Conservation (phyloP, 1,139 yeast species). For the Protomyces macrosporus region DNA sequence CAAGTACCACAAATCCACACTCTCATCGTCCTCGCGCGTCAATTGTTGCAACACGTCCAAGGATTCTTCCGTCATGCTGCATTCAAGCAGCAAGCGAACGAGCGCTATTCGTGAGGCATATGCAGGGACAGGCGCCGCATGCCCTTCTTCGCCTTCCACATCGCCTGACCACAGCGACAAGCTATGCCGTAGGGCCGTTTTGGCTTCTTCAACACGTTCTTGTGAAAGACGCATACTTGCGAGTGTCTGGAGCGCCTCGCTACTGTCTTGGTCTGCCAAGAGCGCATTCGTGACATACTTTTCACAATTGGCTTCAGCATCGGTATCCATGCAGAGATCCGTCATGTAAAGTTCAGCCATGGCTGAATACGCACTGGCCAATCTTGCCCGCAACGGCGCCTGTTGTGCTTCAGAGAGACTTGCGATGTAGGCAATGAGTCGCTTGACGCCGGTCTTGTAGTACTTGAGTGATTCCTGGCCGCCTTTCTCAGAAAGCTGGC, state of each 20-base stretch:
- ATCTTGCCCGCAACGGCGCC: conserved; percentile 47
- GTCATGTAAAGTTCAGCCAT: conserved; percentile 98
- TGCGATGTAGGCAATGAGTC: conserved; percentile 43
- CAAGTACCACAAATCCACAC: conserved; percentile 29
- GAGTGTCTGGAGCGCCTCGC: conserved; percentile 76
- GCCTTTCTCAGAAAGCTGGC: conserved; percentile 67
- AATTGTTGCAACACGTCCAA: conserved; percentile 20
- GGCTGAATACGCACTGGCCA: conserved; percentile 74
- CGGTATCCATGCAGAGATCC: conserved; percentile 88
- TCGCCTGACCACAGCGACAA: conserved; percentile 19
- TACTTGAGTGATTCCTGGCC: conserved; percentile 68
- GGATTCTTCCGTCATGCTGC: conserved; percentile 21
- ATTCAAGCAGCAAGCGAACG: conserved; percentile 26
- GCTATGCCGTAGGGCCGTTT: conserved; percentile 48
- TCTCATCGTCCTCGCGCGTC: conserved; percentile 27
- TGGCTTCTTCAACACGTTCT: conserved; percentile 68
- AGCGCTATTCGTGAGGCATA: conserved; percentile 24
- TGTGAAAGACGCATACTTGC: conserved; percentile 91
- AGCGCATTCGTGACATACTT: conserved; percentile 62
- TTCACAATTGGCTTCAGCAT: conserved; percentile 80
- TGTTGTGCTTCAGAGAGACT: conserved; percentile 32
- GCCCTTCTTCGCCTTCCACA: background rate
- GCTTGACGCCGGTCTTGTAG: conserved; percentile 59
- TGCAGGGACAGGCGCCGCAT: conserved; percentile 15
- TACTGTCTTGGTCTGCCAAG: conserved; percentile 53